phyloP scores from a whole-genome alignment of 352 stramenopile species.

The Phytophthora litchii region DNA sequence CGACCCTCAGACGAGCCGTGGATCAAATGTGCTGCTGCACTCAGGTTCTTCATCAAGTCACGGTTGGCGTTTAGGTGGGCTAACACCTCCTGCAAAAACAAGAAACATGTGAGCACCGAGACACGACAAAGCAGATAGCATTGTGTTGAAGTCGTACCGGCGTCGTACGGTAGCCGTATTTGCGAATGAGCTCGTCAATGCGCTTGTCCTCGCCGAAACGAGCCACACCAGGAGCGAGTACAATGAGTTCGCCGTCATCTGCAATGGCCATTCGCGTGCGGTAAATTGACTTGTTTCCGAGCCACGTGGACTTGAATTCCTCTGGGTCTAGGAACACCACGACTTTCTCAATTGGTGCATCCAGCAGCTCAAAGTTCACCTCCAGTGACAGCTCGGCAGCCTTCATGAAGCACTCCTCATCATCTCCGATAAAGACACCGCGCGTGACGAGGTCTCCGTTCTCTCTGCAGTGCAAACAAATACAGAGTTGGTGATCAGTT shows the following conservation, averaged over 20 bases:
- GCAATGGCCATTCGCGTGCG: conserved; percentile 97
- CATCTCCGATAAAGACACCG: conserved; percentile 96
- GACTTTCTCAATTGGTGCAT: conserved; percentile 91
- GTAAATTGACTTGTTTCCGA: conserved; percentile 99
- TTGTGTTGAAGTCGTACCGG: conserved; percentile 54
- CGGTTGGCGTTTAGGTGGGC: conserved; percentile 90
- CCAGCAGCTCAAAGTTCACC: conserved; percentile 97
- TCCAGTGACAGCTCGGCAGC: conserved; percentile 94
- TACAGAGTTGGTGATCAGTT: conserved; percentile 9
- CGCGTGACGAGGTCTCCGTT: conserved; percentile 77
- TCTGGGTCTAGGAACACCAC: conserved; percentile 96
- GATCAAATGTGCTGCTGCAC: conserved; percentile 95
- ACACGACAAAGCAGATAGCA: conserved; percentile 1
- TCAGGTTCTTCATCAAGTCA: conserved; percentile 96
- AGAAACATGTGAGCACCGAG: conserved; percentile 10
- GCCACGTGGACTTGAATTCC: conserved; percentile 98
- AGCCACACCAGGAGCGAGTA: conserved; percentile 94
- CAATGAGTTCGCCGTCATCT: conserved; percentile 94
- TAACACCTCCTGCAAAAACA: conserved; percentile 84
- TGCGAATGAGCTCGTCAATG: conserved; percentile 96
- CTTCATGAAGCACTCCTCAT: conserved; percentile 95
- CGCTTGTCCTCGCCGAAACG: conserved; percentile 95
- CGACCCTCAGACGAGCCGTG: conserved; percentile 97
- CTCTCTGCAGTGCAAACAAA: conserved; percentile 31
- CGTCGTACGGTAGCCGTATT: conserved; percentile 97